phyloP scores from a whole-genome alignment of 2,329 filamentous ascomycete species.

The Plenodomus biglobosus region DNA sequence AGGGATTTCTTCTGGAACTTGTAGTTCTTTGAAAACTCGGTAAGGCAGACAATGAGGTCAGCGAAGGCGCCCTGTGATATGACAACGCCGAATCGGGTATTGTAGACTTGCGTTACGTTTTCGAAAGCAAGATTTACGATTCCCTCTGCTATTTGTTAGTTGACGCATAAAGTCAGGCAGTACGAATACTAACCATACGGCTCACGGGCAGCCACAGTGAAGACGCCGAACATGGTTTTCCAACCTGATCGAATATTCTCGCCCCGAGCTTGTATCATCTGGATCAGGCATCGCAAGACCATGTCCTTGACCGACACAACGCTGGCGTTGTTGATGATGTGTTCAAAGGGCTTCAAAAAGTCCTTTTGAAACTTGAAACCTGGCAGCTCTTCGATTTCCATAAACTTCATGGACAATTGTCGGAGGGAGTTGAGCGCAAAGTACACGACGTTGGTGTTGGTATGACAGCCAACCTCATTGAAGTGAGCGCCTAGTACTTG shows the following conservation, averaged over 20 bases:
- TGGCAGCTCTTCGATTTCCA: slow-evolving; percentile 96
- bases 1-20: slow-evolving; percentile 98
- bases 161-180: not conserved
- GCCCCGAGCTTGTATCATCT: slow-evolving; percentile 97
- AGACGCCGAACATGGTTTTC: slow-evolving; percentile 99
- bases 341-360: slow-evolving; percentile 96
- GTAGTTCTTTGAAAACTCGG: slow-evolving; percentile 98
- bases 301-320: slow-evolving; percentile 96
- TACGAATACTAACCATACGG: slow-evolving; percentile 65
- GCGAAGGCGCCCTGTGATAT: slow-evolving; percentile 96
- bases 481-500: slow-evolving; percentile 97
- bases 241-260: slow-evolving; percentile 97
- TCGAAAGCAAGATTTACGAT: slow-evolving; percentile 98
- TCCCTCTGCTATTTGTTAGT: slow-evolving; percentile 61
- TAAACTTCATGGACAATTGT: slow-evolving; percentile 96
- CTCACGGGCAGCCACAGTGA: slow-evolving; percentile 91
- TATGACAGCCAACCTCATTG: slow-evolving; percentile 94
- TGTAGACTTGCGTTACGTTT: slow-evolving; percentile 94
- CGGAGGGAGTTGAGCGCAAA: slow-evolving; percentile 94
- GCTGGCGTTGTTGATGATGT: slow-evolving; percentile 90
- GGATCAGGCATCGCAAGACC: slow-evolving; percentile 91
- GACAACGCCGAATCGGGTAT: slow-evolving; percentile 90
- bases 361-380: slow-evolving; percentile 99
- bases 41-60: slow-evolving; percentile 92
- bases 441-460: slow-evolving; percentile 95